Base-by-base conservation (phyloP, 1,139 yeast species). In the Diutina sp. region DNA sequence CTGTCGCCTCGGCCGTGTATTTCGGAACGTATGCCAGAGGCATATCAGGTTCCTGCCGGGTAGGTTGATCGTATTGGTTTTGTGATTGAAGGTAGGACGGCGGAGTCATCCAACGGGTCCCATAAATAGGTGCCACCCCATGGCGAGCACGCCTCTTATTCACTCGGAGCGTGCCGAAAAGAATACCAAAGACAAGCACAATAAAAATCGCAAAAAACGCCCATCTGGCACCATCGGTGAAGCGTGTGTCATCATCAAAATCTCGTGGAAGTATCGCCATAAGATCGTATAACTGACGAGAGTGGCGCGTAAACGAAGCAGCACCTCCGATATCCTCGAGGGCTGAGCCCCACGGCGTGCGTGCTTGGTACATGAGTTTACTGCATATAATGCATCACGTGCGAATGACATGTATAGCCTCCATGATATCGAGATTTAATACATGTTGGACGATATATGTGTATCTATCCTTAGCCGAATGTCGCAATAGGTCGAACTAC, bases 101-200 rank as follows among this genome's bases (percentile, higher is more conserved):
- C 4, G 97, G 97, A 0, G 95, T 85, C 77, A 90, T 80, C 95
- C 97, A 90, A 9, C 89, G 82, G 0, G 97, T 90, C 8, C 95
- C 95, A 58, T 83, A 77, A 4, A 90, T 74, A 0, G 97, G 97
- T 38, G 76, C 77, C 48, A 75, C 73, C 6, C 97, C 97, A 48
- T 72, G 69, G 45, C 67, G 73, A 2, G 80, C 73, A 65, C 97
- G 76, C 58, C 77, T 75, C 56, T 77, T 78, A 62, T 90, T 88
- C 46, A 84, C 76, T 48, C 82, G 66, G 18, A 90, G 68, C 1
- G 84, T 78, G 45, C 83, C 76, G 1, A 80, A 46, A 7, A 87
- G 66, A 2, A 81, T 78, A 1, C 80, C 63, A 2, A 79, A 53
- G 2, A 85, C 65, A 8, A 82, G 74, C 3, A 74, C 77, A 5